Conservation (phyloP, 164 flowering plant species). For the Vitis riparia region DNA sequence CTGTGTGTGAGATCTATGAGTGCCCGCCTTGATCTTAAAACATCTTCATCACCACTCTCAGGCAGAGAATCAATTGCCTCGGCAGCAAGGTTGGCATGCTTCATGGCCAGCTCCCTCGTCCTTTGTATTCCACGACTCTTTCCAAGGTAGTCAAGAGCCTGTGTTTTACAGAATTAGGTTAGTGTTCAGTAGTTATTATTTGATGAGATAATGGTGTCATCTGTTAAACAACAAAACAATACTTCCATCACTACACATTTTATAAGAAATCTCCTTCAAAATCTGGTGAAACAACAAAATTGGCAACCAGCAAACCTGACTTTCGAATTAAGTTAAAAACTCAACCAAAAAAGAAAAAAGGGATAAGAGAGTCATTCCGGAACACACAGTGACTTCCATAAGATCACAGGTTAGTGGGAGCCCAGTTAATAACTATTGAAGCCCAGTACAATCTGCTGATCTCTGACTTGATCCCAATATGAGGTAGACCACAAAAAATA, state of each 20-base stretch:
- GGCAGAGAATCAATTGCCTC: slow-evolving; percentile 81
- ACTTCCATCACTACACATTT: no score
- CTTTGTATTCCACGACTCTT: slow-evolving; percentile 79
- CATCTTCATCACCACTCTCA: slow-evolving; percentile 70
- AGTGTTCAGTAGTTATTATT: background rate
- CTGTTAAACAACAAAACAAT: no score
- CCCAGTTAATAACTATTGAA: background rate
- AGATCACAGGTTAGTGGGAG: background rate
- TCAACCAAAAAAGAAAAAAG: no score
- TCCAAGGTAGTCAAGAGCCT: slow-evolving; percentile 90
- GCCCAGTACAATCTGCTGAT: background rate
- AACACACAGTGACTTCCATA: no score
- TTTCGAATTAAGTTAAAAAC: no score
- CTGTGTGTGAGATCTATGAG: slow-evolving; percentile 74
- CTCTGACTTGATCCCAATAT: background rate
- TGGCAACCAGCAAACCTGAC: no score
- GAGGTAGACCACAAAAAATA: background rate
- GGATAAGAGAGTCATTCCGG: no score
- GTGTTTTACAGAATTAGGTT: background rate
- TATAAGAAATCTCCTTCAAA: no score
- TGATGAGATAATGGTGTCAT: background rate
- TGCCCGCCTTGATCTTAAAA: slow-evolving; percentile 70
- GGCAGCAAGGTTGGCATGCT: slow-evolving; percentile 82
- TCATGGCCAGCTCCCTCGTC: slow-evolving; percentile 69
- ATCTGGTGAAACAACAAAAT: no score